Percentiles rank a stretch among this genome's conserved stretches.
phyloP scores from a whole-genome alignment of 2,329 filamentous ascomycete genomes.

The Albifimbria verrucaria region DNA sequence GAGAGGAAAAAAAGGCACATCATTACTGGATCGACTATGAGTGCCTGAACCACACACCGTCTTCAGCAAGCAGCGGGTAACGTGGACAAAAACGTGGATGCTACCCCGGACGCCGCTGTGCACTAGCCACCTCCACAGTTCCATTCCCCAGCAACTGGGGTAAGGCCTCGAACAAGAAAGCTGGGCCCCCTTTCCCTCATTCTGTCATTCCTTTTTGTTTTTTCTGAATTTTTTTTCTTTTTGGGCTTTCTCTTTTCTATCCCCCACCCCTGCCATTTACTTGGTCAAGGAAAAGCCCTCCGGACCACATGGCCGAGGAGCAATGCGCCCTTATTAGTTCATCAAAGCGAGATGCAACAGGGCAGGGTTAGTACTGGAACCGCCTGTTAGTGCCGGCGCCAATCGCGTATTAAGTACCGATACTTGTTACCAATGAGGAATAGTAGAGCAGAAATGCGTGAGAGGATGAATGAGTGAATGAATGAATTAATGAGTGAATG shows the following conservation, averaged over 20 bases:
- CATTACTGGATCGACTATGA: too few relatives aligned
- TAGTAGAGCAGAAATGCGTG: too few relatives aligned
- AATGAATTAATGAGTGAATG: too few relatives aligned
- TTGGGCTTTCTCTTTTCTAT: background rate
- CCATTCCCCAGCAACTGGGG: background rate
- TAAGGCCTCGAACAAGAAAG: background rate
- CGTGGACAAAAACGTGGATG: background rate
- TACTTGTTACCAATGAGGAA: too few relatives aligned
- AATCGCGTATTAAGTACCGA: too few relatives aligned
- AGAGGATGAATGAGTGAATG: too few relatives aligned
- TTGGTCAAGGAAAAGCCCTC: background rate
- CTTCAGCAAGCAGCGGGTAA: too few relatives aligned
- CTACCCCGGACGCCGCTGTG: background rate
- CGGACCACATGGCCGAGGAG: background rate
- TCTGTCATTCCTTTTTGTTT: background rate
- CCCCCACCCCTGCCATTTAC: background rate
- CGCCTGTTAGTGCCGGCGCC: too few relatives aligned
- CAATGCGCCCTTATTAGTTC: background rate
- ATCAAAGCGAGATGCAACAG: too few relatives aligned
- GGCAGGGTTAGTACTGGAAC: too few relatives aligned
- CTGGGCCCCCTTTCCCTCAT: background rate
- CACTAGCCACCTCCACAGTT: slow-evolving; percentile 1
- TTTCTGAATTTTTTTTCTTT: background rate
- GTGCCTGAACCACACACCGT: too few relatives aligned
- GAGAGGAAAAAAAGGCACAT: too few relatives aligned